Conservation (phyloP, 2,329 filamentous ascomycete genomes). For the Annulohypoxylon truncatum region DNA sequence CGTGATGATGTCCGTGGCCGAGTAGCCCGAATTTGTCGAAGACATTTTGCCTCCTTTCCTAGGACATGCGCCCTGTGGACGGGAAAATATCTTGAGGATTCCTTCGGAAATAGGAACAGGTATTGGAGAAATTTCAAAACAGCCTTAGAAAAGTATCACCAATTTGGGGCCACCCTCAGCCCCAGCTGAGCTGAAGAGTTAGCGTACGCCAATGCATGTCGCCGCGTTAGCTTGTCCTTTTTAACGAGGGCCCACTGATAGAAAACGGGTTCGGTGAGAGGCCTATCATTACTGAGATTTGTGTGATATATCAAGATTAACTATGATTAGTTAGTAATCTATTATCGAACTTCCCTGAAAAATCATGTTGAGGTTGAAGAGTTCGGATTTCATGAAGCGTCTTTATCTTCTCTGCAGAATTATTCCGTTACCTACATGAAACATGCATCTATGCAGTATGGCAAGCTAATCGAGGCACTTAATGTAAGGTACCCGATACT, state of each 20-base stretch:
- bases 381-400: not conserved
- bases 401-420: not conserved
- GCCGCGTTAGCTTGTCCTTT: constrained; percentile 3
- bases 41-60: constrained; percentile 16
- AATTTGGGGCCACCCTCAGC: constrained; percentile 34
- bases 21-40: constrained; percentile 35
- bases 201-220: constrained; percentile 21
- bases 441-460: not conserved
- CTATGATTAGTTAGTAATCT: not conserved
- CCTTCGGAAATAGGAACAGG: not conserved
- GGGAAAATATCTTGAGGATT: not conserved
- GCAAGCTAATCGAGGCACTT: not conserved
- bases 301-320: not conserved
- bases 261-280: not conserved
- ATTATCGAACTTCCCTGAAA: not conserved
- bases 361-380: not conserved
- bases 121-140: not conserved
- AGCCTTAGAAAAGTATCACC: constrained; percentile 3
- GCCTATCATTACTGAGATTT: not conserved
- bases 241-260: not conserved
- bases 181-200: constrained; percentile 34
- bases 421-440: not conserved
- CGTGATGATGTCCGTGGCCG: constrained; percentile 64
- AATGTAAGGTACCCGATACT: constrained; percentile 39
- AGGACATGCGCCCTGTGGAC: not conserved